Conservation (phyloP, 1,284 basidiomycete species). For the Porodaedalea pini region DNA sequence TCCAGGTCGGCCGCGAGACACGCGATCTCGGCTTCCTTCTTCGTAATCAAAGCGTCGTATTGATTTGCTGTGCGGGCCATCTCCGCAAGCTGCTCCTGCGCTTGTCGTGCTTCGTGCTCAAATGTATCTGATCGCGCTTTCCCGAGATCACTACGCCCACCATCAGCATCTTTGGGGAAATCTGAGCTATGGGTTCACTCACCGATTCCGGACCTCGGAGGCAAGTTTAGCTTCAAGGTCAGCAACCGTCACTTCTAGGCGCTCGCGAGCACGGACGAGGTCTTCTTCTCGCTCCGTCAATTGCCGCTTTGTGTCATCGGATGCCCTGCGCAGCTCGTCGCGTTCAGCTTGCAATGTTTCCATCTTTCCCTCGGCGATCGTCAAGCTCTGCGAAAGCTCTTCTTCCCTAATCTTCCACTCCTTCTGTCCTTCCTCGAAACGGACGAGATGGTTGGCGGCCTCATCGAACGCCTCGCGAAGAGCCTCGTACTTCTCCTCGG, state of each 20-base stretch:
- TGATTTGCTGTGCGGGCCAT: slow-evolving; percentile 73
- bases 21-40: slow-evolving; percentile 73
- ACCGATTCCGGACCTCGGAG: slow-evolving; percentile 68
- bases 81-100: slow-evolving; percentile 80
- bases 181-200: slow-evolving; percentile 28
- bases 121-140: slow-evolving; percentile 58
- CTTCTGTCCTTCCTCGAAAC: slow-evolving; percentile 74
- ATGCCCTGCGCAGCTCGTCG: slow-evolving; percentile 58
- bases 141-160: slow-evolving; percentile 51
- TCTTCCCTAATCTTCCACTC: slow-evolving; percentile 62
- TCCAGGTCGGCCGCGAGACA: slow-evolving; percentile 59
- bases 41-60: slow-evolving; percentile 74
- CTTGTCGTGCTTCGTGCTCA: slow-evolving; percentile 65
- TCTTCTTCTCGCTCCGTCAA: slow-evolving; percentile 80
- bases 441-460: slow-evolving; percentile 79
- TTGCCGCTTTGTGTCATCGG: slow-evolving; percentile 72
- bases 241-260: slow-evolving; percentile 61
- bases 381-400: slow-evolving; percentile 52
- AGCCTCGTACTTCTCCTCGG: slow-evolving; percentile 72
- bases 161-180: slow-evolving; percentile 14
- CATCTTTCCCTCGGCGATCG: slow-evolving; percentile 60
- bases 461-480: slow-evolving; percentile 74
- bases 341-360: slow-evolving; percentile 52
- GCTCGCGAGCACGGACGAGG: slow-evolving; percentile 69
- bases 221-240: slow-evolving; percentile 76